Evolutionary conservation across 2,329 filamentous ascomycete genomes (phyloP).

Genomic region (Colletotrichum karsti): DNA sequence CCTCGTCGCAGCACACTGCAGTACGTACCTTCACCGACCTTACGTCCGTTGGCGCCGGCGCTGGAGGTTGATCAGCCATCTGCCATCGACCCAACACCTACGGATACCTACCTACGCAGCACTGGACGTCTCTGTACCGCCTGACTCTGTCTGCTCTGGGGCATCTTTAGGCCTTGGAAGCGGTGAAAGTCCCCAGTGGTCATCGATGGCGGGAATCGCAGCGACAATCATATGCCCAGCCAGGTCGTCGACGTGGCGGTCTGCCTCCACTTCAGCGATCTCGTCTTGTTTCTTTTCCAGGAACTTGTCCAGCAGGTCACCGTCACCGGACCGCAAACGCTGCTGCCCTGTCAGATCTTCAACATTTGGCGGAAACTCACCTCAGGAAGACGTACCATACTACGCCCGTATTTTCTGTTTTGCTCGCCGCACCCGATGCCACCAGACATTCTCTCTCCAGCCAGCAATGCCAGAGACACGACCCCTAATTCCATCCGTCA

Average conservation of each 20-base stretch:
- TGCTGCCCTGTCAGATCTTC: too few species aligned
- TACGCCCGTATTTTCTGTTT: slow-evolving; percentile 8
- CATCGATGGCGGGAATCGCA: not conserved
- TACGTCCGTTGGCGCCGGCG: not conserved
- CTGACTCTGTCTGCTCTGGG: too few species aligned
- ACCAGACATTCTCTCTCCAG: not conserved
- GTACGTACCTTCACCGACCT: slow-evolving; percentile 6
- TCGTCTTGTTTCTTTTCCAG: not conserved
- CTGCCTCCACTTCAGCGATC: not conserved
- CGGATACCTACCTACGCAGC: too few species aligned
- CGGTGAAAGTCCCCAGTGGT: not conserved
- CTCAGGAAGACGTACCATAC: too few species aligned
- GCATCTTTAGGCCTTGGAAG: not conserved
- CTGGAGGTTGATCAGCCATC: too few species aligned
- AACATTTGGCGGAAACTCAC: too few species aligned
- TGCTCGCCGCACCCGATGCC: not conserved
- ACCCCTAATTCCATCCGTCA: not conserved
- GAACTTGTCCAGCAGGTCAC: not conserved
- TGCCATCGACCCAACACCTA: too few species aligned
- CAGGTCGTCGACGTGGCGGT: slow-evolving; percentile 3
- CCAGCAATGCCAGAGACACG: not conserved
- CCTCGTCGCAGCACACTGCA: too few species aligned
- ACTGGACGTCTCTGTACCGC: too few species aligned
- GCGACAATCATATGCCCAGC: not conserved
- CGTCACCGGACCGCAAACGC: too few species aligned